A percentile compares a stretch with the other conserved stretches of the same genome.
Conservation (phyloP, 306 rosid genomes). For the Acacia melanoxylon region DNA sequence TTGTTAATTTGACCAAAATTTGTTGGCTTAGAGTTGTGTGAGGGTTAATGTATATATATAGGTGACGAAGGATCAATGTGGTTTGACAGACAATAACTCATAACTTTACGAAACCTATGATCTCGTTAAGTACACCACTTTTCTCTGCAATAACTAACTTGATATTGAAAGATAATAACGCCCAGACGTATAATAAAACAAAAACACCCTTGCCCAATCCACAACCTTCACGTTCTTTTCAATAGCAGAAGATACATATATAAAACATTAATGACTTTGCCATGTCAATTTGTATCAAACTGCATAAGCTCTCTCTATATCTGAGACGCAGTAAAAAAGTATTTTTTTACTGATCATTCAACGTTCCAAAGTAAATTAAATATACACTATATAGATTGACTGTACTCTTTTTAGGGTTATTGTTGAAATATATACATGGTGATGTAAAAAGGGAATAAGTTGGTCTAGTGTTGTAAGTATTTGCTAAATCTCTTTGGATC, state of each 20-base stretch:
- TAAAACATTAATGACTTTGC: neutral
- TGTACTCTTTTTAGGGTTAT: neutral
- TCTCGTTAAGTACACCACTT: constrained; percentile 23
- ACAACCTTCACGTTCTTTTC: constrained; percentile 6
- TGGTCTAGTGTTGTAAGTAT: too few relatives aligned
- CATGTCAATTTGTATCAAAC: neutral
- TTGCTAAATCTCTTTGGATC: too few relatives aligned
- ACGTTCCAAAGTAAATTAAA: neutral
- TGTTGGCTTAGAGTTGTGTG: neutral
- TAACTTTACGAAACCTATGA: neutral
- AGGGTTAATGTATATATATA: neutral
- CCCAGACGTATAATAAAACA: neutral
- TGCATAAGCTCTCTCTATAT: neutral
- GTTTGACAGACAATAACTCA: neutral
- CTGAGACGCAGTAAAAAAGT: neutral
- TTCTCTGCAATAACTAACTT: constrained; percentile 1
- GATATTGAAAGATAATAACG: constrained; percentile 2
- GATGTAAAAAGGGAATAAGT: neutral
- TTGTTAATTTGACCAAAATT: too few relatives aligned
- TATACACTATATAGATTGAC: neutral
- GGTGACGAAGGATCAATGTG: neutral
- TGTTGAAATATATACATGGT: neutral
- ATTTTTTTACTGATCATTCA: neutral
- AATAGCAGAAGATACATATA: neutral
- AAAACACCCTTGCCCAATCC: neutral